A percentile compares a stretch with the other conserved stretches of the same genome.
Conservation (phyloP, 2,329 filamentous ascomycete genomes). For the Fusarium vanettenii region DNA sequence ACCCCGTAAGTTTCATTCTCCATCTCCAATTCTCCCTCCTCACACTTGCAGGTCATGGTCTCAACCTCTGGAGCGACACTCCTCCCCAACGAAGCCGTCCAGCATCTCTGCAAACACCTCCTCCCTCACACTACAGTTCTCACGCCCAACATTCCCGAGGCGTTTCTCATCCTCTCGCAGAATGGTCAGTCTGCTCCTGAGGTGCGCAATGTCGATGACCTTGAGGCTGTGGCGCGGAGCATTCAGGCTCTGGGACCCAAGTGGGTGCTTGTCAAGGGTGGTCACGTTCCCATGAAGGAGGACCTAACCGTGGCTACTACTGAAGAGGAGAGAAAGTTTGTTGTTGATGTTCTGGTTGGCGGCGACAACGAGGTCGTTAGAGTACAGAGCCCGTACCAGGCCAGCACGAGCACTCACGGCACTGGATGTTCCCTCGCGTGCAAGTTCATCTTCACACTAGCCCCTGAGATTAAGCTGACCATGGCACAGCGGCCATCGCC, state of each 20-base stretch:
- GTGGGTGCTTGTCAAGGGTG: constrained; percentile 90
- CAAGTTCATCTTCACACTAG: constrained; percentile 54
- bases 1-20: constrained; percentile 47
- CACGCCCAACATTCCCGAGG: constrained; percentile 84
- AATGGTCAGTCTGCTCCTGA: constrained; percentile 54
- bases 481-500: constrained; percentile 72
- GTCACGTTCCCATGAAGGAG: constrained; percentile 82
- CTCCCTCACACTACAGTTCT: constrained; percentile 75
- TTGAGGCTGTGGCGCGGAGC: constrained; percentile 75
- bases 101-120: constrained; percentile 67
- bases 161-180: constrained; percentile 70
- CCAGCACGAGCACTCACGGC: constrained; percentile 87
- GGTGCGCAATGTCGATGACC: constrained; percentile 69
- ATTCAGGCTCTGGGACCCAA: constrained; percentile 77
- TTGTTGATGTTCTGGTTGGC: constrained; percentile 83
- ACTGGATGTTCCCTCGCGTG: constrained; percentile 95
- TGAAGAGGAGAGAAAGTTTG: constrained; percentile 70
- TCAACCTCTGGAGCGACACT: constrained; percentile 81
- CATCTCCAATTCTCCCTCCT: background rate
- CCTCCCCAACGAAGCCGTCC: constrained; percentile 73
- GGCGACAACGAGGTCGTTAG: constrained; percentile 63
- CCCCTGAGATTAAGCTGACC: background rate
- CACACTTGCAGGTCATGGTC: constrained; percentile 82
- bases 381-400: constrained; percentile 77
- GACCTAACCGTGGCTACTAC: constrained; percentile 69